phyloP scores from a whole-genome alignment of 192 early-diverging fungal genomes.

The Coemansia furcata region DNA sequence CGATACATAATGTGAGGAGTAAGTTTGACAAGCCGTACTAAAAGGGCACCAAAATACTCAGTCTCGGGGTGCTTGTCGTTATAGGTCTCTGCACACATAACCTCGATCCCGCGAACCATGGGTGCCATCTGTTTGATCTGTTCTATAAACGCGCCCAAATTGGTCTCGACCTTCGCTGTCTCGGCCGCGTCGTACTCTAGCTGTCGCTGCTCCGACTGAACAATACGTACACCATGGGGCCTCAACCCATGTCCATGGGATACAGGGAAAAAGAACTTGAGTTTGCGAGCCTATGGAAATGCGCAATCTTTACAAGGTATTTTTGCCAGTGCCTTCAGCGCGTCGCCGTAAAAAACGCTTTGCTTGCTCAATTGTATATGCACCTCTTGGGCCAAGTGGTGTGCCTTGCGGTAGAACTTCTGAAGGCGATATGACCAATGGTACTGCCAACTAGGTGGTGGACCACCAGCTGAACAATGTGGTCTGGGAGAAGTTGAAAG shows the following conservation, averaged over 20 bases:
- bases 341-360: not conserved
- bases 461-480: not conserved
- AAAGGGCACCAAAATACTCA: not conserved
- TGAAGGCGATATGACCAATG: not conserved
- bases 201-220: not conserved
- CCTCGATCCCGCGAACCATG: not conserved
- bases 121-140: not conserved
- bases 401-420: not conserved
- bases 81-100: not conserved
- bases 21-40: not conserved
- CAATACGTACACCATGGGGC: not conserved
- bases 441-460: not conserved
- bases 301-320: not conserved
- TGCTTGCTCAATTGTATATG: not conserved
- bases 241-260: not conserved
- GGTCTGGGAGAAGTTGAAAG: not conserved
- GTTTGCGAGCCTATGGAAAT: not conserved
- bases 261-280: not conserved
- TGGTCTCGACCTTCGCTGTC: not conserved
- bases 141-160: not conserved
- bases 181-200: not conserved
- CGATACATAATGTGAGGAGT: not conserved
- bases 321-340: not conserved
- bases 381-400: not conserved
- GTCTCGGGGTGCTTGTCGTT: not conserved